A percentile compares a stretch with the other conserved stretches of the same genome.
These are phyloP conservation scores for Mucor racemosus DNA, from an alignment of 371 early-diverging fungal species.

Conservation along the genomic window DNA sequence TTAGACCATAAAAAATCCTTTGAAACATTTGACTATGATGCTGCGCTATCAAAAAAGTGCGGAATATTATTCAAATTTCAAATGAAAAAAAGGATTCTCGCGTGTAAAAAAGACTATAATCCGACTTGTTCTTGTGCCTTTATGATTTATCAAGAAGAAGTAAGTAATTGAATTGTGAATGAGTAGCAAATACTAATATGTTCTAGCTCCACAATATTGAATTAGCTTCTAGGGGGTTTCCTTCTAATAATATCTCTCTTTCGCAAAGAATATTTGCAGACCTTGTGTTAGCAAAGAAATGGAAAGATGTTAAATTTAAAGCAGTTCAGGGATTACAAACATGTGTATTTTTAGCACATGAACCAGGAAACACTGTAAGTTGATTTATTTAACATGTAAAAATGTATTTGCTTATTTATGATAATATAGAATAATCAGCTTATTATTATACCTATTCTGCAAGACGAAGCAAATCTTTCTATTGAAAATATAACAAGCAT, in stretches of 20 bases:
- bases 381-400: not conserved
- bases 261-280: slow-evolving; percentile 22
- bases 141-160: slow-evolving; percentile 2
- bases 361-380: slow-evolving; percentile 19
- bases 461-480: slow-evolving; percentile 17
- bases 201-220: slow-evolving; percentile 20
- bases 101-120: too few species aligned
- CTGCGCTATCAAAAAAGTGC: too few species aligned
- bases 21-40: not conserved
- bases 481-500: not conserved
- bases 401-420: not conserved
- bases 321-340: slow-evolving; percentile 16
- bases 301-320: slow-evolving; percentile 28
- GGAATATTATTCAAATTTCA: not conserved
- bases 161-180: not conserved
- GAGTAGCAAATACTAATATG: not conserved
- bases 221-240: slow-evolving; percentile 2
- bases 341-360: slow-evolving; percentile 30
- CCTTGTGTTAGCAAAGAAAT: slow-evolving; percentile 31
- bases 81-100: not conserved
- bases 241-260: slow-evolving; percentile 8
- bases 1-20: not conserved
- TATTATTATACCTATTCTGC: slow-evolving; percentile 24
- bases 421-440: slow-evolving; percentile 3
- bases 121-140: not conserved